Evolutionary conservation across 495 filamentous ascomycete genomes (phyloP).

Genomic region (Penicillium maclennaniae): DNA sequence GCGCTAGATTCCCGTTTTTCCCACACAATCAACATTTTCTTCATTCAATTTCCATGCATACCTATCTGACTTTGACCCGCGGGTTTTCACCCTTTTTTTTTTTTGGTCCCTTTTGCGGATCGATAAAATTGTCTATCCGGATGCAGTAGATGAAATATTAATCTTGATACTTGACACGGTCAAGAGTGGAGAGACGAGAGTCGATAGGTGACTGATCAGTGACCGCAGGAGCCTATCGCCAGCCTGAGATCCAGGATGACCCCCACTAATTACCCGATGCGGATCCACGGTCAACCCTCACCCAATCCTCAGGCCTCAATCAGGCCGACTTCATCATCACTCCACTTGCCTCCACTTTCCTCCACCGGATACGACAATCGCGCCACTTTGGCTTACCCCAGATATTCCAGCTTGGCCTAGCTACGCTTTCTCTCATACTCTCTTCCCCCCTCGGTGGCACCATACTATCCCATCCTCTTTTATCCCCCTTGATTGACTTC

Average conservation of each 20-base stretch:
- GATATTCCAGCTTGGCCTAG: neutral
- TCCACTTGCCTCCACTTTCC: neutral
- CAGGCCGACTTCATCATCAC: neutral
- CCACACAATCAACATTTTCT: neutral
- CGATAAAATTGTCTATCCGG: too few species aligned
- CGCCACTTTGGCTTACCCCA: slow-evolving; percentile 2
- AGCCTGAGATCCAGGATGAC: too few species aligned
- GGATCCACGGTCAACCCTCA: neutral
- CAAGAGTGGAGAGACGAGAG: too few species aligned
- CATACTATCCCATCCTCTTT: neutral
- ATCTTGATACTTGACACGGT: too few species aligned
- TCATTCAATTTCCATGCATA: too few species aligned
- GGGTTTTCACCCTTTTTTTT: too few species aligned
- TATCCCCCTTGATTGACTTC: neutral
- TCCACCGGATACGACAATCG: slow-evolving; percentile 2
- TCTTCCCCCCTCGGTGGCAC: neutral
- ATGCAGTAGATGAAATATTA: too few species aligned
- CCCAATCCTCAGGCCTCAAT: neutral
- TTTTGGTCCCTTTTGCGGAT: too few species aligned
- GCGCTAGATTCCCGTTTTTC: neutral
- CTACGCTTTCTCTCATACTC: neutral
- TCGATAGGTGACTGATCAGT: too few species aligned
- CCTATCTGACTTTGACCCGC: too few species aligned
- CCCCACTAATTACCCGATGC: neutral
- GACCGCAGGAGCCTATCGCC: too few species aligned